phyloP scores from a whole-genome alignment of 176 grass and related monocot genomes.

The Melocanna baccifera region DNA sequence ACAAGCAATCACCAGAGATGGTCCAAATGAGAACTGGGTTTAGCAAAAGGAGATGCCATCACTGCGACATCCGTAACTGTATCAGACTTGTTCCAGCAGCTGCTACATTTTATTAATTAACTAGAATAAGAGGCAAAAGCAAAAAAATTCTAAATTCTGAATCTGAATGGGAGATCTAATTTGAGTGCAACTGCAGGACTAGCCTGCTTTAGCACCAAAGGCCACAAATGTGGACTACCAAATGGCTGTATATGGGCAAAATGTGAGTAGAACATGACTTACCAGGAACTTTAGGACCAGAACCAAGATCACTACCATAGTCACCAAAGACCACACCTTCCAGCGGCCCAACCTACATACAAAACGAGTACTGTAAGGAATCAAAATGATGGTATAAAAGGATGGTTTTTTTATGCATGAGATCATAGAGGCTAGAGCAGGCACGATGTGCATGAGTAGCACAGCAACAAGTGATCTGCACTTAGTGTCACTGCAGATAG shows the following conservation, averaged over 20 bases:
- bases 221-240: neutral
- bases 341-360: conserved; percentile 71
- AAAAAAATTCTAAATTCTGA: neutral
- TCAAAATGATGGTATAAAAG: conserved; percentile 20
- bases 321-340: conserved; percentile 91
- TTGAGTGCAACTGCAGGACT: neutral
- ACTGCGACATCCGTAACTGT: neutral
- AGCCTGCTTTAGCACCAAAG: neutral
- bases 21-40: conserved; percentile 16
- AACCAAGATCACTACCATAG: conserved; percentile 88
- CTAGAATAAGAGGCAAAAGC: neutral
- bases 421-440: neutral
- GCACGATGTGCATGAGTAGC: conserved; percentile 1
- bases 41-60: neutral
- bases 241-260: neutral
- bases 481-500: neutral
- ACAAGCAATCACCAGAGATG: conserved; percentile 20
- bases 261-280: conserved; percentile 33
- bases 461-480: neutral
- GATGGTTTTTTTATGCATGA: conserved; percentile 1
- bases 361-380: neutral
- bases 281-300: conserved; percentile 81
- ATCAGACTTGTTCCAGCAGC: conserved; percentile 8
- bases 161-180: neutral
- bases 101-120: neutral